Base-by-base conservation (phyloP, 2,329 filamentous ascomycete species). In the Capronia americana region DNA sequence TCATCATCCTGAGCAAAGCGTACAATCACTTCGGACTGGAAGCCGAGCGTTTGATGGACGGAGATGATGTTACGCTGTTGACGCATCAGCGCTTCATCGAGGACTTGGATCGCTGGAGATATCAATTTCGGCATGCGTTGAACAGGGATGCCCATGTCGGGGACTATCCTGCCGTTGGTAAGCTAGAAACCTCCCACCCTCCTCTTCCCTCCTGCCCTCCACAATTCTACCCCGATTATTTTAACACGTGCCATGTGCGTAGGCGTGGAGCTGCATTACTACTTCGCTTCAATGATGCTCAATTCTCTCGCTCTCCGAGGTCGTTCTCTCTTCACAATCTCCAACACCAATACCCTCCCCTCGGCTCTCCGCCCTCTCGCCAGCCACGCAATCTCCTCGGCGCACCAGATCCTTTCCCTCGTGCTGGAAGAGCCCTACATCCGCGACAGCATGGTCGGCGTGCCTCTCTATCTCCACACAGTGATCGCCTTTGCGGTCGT, bases 21-120 rank as follows among this genome's bases (percentile, higher is more conserved):
- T 87, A 72, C 76, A 84, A 70, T 77, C 87, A 85, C 0, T 88
- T 88, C 66, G 86, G 86, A 0, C 82, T 82, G 0, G 85, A 85
- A 20, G 81, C 71, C 1, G 71, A 73, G 57, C 51, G 70, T 34
- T 30, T 72, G 48, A 71, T 73, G 69, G 70, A 69, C 30, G 69
- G 67, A 12, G 71, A 73, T 34, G 70, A 73, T 26, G 67, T 63
- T 8, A 68, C 70, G 0, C 56, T 83, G 32, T 79, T 82, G 10
- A 86, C 87, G 60, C 71, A 81, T 56, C 74, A 79, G 26, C 76
- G 79, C 32, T 81, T 79, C 69, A 81, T 81, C 61, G 77, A 85
- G n/a, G 77, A 78, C 5, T 76, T 85, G n/a, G 82, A 85, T 72
- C 79, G 82, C 63, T 85, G 83, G 84, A 80, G 82, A 67, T 77